phyloP scores from a whole-genome alignment of 2,329 filamentous ascomycete genomes.

The Microcyclospora pomicola region DNA sequence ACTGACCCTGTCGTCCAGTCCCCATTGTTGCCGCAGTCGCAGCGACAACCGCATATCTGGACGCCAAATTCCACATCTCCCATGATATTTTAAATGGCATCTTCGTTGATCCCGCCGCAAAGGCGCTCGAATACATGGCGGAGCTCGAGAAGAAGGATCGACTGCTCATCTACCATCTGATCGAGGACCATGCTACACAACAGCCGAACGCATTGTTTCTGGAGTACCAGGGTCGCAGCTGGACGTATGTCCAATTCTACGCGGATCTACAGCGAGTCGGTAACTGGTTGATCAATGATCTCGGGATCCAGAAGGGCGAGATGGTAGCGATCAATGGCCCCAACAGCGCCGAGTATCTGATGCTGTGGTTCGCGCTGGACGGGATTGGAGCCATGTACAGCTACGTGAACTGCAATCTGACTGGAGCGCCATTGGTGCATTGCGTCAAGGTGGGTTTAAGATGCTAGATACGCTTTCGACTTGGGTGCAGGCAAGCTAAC shows the following conservation, averaged over 20 bases:
- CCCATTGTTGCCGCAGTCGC: constrained; percentile 14
- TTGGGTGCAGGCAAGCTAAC: neutral
- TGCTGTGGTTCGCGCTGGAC: constrained; percentile 45
- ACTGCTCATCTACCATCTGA: constrained; percentile 14
- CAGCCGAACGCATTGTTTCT: constrained; percentile 13
- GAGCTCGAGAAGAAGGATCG: constrained; percentile 8
- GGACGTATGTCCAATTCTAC: constrained; percentile 62
- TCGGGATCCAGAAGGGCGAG: constrained; percentile 24
- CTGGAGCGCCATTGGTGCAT: constrained; percentile 21
- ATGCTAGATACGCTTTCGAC: neutral
- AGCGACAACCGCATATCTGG: constrained; percentile 37
- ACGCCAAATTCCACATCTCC: constrained; percentile 54
- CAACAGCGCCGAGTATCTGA: constrained; percentile 22
- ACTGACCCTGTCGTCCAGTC: neutral
- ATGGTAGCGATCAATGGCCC: constrained; percentile 22
- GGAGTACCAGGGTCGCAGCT: constrained; percentile 27
- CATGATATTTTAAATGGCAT: constrained; percentile 40
- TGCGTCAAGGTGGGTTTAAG: constrained; percentile 21
- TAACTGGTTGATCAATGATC: constrained; percentile 53
- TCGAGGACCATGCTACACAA: constrained; percentile 14
- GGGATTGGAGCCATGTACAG: constrained; percentile 24
- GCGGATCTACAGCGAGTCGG: constrained; percentile 56
- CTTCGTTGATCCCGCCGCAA: constrained; percentile 10
- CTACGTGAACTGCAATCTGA: constrained; percentile 23
- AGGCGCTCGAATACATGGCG: constrained; percentile 13